Base-by-base conservation (phyloP, 2,329 filamentous ascomycete genomes). In the Pseudovirgaria hyperparasitica region DNA sequence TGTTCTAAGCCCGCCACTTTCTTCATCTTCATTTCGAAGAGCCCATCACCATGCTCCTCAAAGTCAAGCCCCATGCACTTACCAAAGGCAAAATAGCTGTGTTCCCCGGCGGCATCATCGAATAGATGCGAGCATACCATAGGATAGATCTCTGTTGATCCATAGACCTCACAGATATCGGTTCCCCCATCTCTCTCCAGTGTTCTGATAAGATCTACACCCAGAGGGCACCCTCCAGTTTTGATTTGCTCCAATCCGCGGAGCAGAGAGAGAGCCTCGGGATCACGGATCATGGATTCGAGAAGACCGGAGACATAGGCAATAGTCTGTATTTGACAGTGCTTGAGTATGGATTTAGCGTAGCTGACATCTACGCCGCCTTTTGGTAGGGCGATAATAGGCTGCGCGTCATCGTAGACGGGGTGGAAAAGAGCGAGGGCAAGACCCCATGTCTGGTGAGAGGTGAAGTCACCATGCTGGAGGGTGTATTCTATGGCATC, bases 111-210 rank as follows among this genome's bases (percentile, higher is more conserved):
- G 45, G 55, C 31, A 52, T 57, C 12, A 55, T 7, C 72, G 55
- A 35, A 66, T 63, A 0, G 70, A 72, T 1, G 67, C 74, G 67
- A 74, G 73, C 9, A 76, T 45, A 38, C 71, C 64, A 42, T 36
- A 14, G 30, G 23, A 9, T 26, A 27, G 5, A 44, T 26, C 5
- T 33, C 37, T 6, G 30, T 20, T 20, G n/a, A n/a, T n/a, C n/a
- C n/a, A n/a, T n/a, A n/a, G n/a, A n/a, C n/a, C n/a, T n/a, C n/a
- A n/a, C n/a, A n/a, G n/a, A n/a, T n/a, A n/a, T n/a, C n/a, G n/a
- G n/a, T n/a, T n/a, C n/a, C n/a, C n/a, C n/a, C n/a, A n/a, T n/a
- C n/a, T n/a, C n/a, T n/a, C n/a, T n/a, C 35, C 30, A 31, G 25
- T 13, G 17, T 15, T 12, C 19, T 21, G 17, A 31, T 31, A 42